Conservation (phyloP, 768 basidiomycete genomes). For the Leccinellum luteum region DNA sequence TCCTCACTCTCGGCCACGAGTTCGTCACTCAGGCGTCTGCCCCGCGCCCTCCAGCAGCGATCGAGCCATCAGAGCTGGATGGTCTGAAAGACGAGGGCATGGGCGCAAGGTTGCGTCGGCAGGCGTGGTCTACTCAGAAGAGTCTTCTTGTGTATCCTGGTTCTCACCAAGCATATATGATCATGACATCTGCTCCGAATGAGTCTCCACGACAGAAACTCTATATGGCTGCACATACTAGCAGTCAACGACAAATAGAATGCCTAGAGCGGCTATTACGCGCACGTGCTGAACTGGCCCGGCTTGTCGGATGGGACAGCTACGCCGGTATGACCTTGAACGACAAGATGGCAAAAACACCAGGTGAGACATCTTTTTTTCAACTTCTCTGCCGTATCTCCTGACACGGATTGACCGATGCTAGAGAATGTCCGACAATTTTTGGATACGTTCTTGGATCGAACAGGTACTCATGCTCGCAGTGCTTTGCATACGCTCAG, state of each 20-base stretch:
- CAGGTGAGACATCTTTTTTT: constrained; percentile 51
- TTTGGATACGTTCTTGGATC: constrained; percentile 74
- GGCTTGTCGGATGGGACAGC: constrained; percentile 78
- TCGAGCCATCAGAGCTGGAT: constrained; percentile 65
- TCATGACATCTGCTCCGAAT: constrained; percentile 83
- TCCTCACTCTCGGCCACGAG: constrained; percentile 80
- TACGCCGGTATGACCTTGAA: constrained; percentile 84
- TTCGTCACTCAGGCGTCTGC: constrained; percentile 71
- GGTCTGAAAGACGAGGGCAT: constrained; percentile 77
- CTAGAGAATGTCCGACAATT: constrained; percentile 86
- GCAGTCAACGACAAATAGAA: constrained; percentile 69
- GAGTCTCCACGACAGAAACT: constrained; percentile 81
- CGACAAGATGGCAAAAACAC: constrained; percentile 97
- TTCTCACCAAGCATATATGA: constrained; percentile 89
- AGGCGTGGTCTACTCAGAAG: constrained; percentile 73
- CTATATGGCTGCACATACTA: constrained; percentile 80
- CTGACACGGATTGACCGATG: constrained; percentile 1
- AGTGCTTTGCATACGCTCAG: constrained; percentile 66
- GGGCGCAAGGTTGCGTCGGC: constrained; percentile 69
- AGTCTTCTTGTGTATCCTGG: constrained; percentile 80
- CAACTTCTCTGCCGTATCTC: background rate
- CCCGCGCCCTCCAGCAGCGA: constrained; percentile 62
- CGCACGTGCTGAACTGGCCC: constrained; percentile 79
- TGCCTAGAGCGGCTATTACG: constrained; percentile 73
- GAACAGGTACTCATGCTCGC: constrained; percentile 75